A percentile compares a stretch with the other conserved stretches of the same genome.
Evolutionary conservation across 345 rosid species (phyloP).

Genomic region (Tarenaya hassleriana): DNA sequence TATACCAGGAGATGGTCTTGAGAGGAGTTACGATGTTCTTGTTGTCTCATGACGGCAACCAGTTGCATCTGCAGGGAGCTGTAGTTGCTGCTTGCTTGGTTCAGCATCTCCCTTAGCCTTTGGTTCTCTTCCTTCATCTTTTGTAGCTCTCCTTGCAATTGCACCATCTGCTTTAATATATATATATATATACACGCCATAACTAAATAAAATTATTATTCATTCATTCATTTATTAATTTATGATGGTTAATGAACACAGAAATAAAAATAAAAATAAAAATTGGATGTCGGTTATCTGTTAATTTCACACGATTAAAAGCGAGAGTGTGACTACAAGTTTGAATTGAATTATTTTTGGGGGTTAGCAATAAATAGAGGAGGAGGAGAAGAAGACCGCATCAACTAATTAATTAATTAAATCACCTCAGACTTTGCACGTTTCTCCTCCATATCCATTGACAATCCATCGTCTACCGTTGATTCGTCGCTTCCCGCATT

Average conservation of each 20-base stretch:
- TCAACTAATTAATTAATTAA: conserved; percentile 2
- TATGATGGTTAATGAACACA: no score
- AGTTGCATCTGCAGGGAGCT: conserved; percentile 63
- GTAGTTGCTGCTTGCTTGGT: conserved; percentile 63
- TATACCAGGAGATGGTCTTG: background rate
- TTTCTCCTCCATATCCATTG: conserved; percentile 58
- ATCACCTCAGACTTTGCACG: conserved; percentile 60
- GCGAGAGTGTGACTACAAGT: no score
- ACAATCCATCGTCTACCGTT: conserved; percentile 69
- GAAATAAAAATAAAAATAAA: background rate
- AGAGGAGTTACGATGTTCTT: conserved; percentile 21
- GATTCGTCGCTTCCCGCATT: conserved; percentile 82
- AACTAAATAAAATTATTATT: no score
- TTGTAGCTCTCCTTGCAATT: conserved; percentile 64
- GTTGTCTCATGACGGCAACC: conserved; percentile 54
- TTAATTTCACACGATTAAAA: no score
- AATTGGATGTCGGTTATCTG: no score
- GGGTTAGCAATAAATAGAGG: no score
- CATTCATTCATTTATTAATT: background rate
- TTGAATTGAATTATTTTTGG: no score
- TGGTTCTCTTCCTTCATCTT: conserved; percentile 61
- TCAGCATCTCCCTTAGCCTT: conserved; percentile 62
- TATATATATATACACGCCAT: background rate
- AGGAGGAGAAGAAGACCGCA: no score
- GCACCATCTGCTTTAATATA: conserved; percentile 37